phyloP scores from a whole-genome alignment of 2,329 filamentous ascomycete species.

The Apiospora koreana region DNA sequence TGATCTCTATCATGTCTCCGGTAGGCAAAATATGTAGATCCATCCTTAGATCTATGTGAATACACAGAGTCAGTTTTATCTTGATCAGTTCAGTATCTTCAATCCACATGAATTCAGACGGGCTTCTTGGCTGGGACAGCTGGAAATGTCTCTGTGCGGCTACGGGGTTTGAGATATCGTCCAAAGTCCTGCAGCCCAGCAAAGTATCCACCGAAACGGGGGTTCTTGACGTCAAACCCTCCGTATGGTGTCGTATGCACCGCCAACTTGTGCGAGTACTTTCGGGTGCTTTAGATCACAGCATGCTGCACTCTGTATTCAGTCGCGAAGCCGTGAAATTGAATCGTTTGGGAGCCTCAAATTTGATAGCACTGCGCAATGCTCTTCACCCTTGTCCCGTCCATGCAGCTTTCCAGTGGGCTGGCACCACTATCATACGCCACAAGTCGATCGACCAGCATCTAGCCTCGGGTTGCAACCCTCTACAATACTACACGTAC shows the following conservation, averaged over 20 bases:
- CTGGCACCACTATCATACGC: constrained; percentile 2
- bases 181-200: not conserved
- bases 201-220: not conserved
- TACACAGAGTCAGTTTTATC: not conserved
- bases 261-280: not conserved
- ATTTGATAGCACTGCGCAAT: not conserved
- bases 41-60: not conserved
- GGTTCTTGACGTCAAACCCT: not conserved
- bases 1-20: no score
- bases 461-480: not conserved
- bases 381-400: not conserved
- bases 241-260: not conserved
- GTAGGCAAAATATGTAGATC: not conserved
- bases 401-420: not conserved
- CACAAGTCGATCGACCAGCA: not conserved
- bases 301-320: not conserved
- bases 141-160: not conserved
- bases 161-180: not conserved
- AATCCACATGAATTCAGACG: not conserved
- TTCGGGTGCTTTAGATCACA: not conserved
- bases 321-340: not conserved
- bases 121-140: not conserved
- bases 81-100: not conserved
- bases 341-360: not conserved
- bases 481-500: no score